These are phyloP conservation scores for Solanum raphanifolium DNA, from an alignment of 257 asterid genomes.

Conservation along the genomic window DNA sequence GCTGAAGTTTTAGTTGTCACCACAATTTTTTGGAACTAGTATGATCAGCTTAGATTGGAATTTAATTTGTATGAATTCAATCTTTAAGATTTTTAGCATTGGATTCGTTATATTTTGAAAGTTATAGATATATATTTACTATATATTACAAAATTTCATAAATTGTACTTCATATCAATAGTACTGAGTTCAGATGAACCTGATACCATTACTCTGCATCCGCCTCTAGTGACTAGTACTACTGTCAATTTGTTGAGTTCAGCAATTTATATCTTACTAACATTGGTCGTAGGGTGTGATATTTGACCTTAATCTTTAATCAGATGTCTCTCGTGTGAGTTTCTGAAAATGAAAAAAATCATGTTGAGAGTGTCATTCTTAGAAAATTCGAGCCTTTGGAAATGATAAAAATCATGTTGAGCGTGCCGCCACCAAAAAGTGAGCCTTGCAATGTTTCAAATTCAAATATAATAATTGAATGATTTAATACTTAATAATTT, in stretches of 20 bases:
- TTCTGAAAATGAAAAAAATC: not conserved
- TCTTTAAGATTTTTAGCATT: not conserved
- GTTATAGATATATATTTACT: not conserved
- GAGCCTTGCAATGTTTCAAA: not conserved
- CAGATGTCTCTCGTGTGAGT: rapidly evolving
- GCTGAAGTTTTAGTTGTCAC: not conserved
- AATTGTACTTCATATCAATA: too few relatives aligned
- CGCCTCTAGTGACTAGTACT: not conserved
- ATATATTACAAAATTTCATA: too few relatives aligned
- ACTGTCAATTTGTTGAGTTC: not conserved
- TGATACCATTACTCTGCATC: not conserved
- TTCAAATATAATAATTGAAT: not conserved
- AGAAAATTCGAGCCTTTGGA: not conserved
- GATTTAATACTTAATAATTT: not conserved
- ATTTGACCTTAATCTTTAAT: not conserved
- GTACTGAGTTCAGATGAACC: not conserved
- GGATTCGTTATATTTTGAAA: not conserved
- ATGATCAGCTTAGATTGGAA: not conserved
- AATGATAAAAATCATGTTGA: not conserved
- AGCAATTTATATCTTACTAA: not conserved
- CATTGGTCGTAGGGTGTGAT: too few relatives aligned
- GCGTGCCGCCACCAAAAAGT: too few relatives aligned
- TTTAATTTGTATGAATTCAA: not conserved
- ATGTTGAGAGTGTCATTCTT: rapidly evolving
- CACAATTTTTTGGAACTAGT: not conserved